Base-by-base conservation (phyloP, 164 flowering plant genomes). In the Nelumbo lutea region DNA sequence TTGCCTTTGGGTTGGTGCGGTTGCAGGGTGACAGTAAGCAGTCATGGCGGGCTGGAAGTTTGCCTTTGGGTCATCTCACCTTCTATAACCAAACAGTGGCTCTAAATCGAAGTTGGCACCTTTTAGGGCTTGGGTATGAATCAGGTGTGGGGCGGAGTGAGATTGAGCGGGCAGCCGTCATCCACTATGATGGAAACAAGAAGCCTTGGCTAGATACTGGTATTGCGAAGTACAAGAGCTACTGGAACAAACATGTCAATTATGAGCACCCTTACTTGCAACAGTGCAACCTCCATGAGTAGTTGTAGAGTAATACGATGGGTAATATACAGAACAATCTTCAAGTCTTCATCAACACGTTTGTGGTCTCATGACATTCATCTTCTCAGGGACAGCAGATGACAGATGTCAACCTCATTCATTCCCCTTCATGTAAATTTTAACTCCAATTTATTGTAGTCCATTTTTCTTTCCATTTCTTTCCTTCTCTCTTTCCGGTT, bases 21-120 rank as follows among this genome's bases (percentile, higher is more conserved):
- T 70, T 84, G 76, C 87, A 96, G 99, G 94, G 93, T 50, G 60
- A 68, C 42, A 62, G 79, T 72, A 83, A 77, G 80, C 88, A 82
- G 71, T 57, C 89, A 65, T 89, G 85, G 87, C 81, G 73, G 73
- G 83, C 80, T 2, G 97, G 97, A 67, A 93, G 85, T 74, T 71
- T 91, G 78, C 95, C 98, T 5, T 69, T 93, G 53, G 97, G 98
- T 53, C 84, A 89, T 87, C 65, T 84, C 61, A 86, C 91, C 48
- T 96, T 96, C 79, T 87, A 91, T 72, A 85, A 87, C 71, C 77
- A 75, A 38, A 91, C 92, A 13, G 59, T 83, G 42, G 73, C 82
- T 64, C 75, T 93, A 68, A 90, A 91, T 67, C 74, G 65, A 68
- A 79, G 79, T 73, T 96, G 97, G 98, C 96, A 88, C 46, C 60